Evolutionary conservation across 2,329 filamentous ascomycete species (phyloP).

Genomic region (Colletotrichum melonis): DNA sequence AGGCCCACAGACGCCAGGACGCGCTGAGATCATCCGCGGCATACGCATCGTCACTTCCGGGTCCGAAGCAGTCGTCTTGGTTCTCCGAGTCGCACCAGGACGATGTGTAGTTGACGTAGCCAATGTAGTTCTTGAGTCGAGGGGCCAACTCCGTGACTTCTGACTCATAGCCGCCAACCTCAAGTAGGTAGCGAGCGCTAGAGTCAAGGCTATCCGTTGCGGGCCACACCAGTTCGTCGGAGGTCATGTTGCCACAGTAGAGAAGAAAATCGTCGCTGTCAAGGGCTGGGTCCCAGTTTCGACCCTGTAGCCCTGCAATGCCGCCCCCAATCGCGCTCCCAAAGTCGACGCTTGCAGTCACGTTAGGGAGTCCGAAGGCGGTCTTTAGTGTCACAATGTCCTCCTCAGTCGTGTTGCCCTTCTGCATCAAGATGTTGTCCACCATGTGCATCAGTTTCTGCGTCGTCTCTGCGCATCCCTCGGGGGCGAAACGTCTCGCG

Average conservation of each 20-base stretch:
- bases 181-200: conserved; percentile 53
- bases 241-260: conserved; percentile 62
- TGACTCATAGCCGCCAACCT: conserved; percentile 46
- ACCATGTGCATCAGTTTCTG: conserved; percentile 66
- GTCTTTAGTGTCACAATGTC: conserved; percentile 52
- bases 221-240: conserved; percentile 53
- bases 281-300: conserved; percentile 65
- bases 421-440: conserved; percentile 61
- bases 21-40: conserved; percentile 8
- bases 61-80: conserved; percentile 26
- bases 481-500: conserved; percentile 59
- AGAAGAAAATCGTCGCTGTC: conserved; percentile 54
- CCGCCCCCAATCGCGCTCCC: conserved; percentile 54
- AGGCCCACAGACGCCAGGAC: conserved; percentile 57
- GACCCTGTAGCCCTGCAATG: conserved; percentile 56
- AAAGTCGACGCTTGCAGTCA: conserved; percentile 59
- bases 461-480: conserved; percentile 72
- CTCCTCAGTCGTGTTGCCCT: conserved; percentile 30
- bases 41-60: conserved; percentile 32
- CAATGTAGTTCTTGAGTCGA: conserved; percentile 64
- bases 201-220: conserved; percentile 50
- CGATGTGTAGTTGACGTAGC: conserved; percentile 50
- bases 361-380: conserved; percentile 58
- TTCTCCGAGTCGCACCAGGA: background rate
- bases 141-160: conserved; percentile 48